A percentile compares a stretch with the other conserved stretches of the same genome.
These are phyloP conservation scores for Glycine tomentella DNA, from an alignment of 306 rosid genomes.

Conservation along the genomic window DNA sequence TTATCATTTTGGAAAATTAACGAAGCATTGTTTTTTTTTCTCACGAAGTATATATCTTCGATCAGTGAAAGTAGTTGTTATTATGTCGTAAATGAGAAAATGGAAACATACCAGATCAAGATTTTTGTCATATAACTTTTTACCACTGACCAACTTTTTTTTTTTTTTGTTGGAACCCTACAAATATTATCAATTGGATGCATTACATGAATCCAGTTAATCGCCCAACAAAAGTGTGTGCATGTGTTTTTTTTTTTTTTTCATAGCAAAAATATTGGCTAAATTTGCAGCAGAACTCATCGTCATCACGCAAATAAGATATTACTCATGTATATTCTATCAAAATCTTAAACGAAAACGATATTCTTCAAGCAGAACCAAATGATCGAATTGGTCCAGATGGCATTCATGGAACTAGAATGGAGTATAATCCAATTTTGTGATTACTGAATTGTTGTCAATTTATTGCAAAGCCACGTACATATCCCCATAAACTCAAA, in stretches of 20 bases:
- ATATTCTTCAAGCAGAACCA: neutral
- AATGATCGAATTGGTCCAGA: neutral
- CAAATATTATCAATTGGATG: neutral
- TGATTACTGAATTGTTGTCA: neutral
- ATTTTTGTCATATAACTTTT: neutral
- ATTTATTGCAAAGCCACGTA: neutral
- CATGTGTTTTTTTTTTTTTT: neutral
- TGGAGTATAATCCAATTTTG: neutral
- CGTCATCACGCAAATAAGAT: neutral
- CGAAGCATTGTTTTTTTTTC: too few relatives aligned
- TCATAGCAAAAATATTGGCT: neutral
- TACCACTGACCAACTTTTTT: neutral
- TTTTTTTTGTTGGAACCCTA: neutral
- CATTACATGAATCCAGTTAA: neutral
- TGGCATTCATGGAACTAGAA: neutral
- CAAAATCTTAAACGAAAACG: neutral
- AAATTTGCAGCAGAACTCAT: neutral
- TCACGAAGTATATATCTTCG: too few relatives aligned
- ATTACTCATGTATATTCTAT: neutral
- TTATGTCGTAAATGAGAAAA: neutral
- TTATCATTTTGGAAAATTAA: too few relatives aligned
- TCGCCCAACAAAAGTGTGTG: neutral
- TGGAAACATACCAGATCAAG: conserved; percentile 1
- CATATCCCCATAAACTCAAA: neutral
- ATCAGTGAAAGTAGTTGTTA: too few relatives aligned